A percentile compares a stretch with the other conserved stretches of the same genome.
phyloP scores from a whole-genome alignment of 805 yeast genomes.

The Myxozyma sirexii region DNA sequence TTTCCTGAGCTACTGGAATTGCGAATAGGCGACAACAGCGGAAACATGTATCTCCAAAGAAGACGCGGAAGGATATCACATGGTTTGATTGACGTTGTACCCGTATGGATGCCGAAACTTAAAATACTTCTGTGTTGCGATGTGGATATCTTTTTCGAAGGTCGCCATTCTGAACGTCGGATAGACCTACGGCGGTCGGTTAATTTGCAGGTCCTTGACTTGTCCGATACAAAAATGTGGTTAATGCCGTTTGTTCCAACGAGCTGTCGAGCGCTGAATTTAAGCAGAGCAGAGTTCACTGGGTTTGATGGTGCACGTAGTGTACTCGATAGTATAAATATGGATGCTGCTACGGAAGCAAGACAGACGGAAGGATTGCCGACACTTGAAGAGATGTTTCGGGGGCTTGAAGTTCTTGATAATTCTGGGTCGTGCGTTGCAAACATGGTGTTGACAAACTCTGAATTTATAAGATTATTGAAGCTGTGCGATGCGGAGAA shows the following conservation, averaged over 20 bases:
- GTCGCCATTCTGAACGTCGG: conserved; percentile 18
- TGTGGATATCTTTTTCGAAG: conserved; percentile 14
- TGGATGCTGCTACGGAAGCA: conserved; percentile 1
- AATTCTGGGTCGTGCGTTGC: conserved; percentile 19
- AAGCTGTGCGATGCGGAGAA: conserved; percentile 4
- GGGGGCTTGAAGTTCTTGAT: conserved; percentile 20
- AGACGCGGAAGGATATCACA: conserved; percentile 26
- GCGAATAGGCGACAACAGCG: conserved; percentile 11
- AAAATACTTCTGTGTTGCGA: conserved; percentile 16
- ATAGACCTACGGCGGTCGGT: conserved; percentile 16
- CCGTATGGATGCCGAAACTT: conserved; percentile 28
- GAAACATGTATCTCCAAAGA: conserved; percentile 4
- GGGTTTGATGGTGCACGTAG: conserved; percentile 19
- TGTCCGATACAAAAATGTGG: conserved; percentile 22
- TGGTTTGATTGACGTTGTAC: conserved; percentile 19
- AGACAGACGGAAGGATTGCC: conserved; percentile 3
- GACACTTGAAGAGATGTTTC: conserved; percentile 11
- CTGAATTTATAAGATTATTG: conserved; percentile 6
- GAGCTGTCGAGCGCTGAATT: conserved; percentile 14
- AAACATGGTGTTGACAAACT: conserved; percentile 22
- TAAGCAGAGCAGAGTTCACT: conserved; percentile 20
- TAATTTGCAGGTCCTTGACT: conserved; percentile 5
- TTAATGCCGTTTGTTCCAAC: conserved; percentile 24
- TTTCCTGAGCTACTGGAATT: conserved; percentile 25
- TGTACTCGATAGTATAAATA: conserved; percentile 12